Base-by-base conservation (phyloP, 1,139 yeast species). In the Starmera stellimalicola region DNA sequence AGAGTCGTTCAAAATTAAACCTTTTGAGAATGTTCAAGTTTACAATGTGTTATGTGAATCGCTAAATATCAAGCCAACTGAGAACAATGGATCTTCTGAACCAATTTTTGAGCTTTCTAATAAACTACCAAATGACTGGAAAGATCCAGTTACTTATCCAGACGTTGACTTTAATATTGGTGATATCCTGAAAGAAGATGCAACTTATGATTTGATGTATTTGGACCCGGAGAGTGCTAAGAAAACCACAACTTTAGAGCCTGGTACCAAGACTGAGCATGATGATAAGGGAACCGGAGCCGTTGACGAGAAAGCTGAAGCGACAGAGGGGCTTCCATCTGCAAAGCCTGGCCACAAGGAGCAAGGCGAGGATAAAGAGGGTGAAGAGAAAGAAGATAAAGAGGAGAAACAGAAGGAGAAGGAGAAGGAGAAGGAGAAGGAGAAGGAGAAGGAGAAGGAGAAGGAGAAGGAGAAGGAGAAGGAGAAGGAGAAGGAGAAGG, bases 31-130 rank as follows among this genome's bases (percentile, higher is more conserved):
- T 52, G 63, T 70, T 8, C 84, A 84, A 40, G 68, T 88, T 7
- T 88, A 84, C 55, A 75, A 79, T 44, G 63, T 87, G 25, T 44
- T 88, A 4, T 82, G 95, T 54, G 83, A 79, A 18, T 64, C 84
- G 1, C 58, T 84, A 33, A 67, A 70, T 30, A 46, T 84, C 24
- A 42, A 39, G 3, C 82, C 87, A 0, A 60, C 77, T 7, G 57
- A 68, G 3, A 79, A 76, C 43, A 78, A 81, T 45, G 93, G 91
- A 0, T 22, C 25, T 6, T 62, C 75, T 1, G 37, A 36, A 30
- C 36, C 35, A 41, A 32, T 42, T 39, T 35, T 66, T 10, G 46
- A 57, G 7, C 32, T 41, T 10, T 36, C 41, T 23, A 62, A 64
- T 36, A 32, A 52, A 0, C 54, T 80, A 18, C 68, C 71, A 0